phyloP scores from a whole-genome alignment of 225 moss, liverwort and hornwort genomes.

The Marchantia paleacea region DNA sequence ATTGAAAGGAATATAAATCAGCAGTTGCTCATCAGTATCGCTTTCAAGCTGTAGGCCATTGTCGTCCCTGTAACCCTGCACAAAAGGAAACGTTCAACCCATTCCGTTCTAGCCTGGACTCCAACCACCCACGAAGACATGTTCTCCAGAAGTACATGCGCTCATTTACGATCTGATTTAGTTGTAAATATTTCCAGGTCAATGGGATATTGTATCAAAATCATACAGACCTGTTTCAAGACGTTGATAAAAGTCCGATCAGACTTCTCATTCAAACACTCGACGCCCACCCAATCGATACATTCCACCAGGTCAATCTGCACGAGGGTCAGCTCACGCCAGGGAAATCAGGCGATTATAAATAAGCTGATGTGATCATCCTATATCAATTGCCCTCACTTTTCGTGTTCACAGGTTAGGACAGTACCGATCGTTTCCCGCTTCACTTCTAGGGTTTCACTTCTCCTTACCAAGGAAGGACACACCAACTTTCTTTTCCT shows the following conservation, averaged over 20 bases:
- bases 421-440: neutral
- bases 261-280: slow-evolving; percentile 94
- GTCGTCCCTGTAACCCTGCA: slow-evolving; percentile 95
- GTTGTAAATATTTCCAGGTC: too few species aligned
- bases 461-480: neutral
- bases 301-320: slow-evolving; percentile 92
- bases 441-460: neutral
- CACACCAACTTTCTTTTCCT: too few species aligned
- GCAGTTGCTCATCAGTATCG: slow-evolving; percentile 90
- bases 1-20: slow-evolving; percentile 84
- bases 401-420: neutral
- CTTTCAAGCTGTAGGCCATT: slow-evolving; percentile 86
- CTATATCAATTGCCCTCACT: neutral
- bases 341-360: neutral
- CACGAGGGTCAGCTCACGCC: neutral
- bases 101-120: neutral
- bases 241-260: slow-evolving; percentile 81
- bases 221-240: slow-evolving; percentile 65
- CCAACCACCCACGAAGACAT: neutral
- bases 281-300: slow-evolving; percentile 89
- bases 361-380: neutral
- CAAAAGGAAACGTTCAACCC: slow-evolving; percentile 18
- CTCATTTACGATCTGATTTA: too few species aligned
- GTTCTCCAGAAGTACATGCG: neutral
- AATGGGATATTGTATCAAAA: too few species aligned